A percentile compares a stretch with the other conserved stretches of the same genome.
phyloP scores from a whole-genome alignment of 176 grass and related monocot genomes.

The maize (Zea mays) region Zm-B73-REFERENCE-NAM-5.0 NC_050100.1:175419001-175419500 shows the following conservation, averaged over 20 bases:
- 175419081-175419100: constrained; percentile 66
- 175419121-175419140: constrained; percentile 86
- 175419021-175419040: constrained; percentile 55
- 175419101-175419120: constrained; percentile 71
- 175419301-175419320: constrained; percentile 70
- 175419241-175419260: constrained; percentile 81
- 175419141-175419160: constrained; percentile 54
- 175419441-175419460: constrained; percentile 59
- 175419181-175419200: constrained; percentile 62
- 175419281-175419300: constrained; percentile 91
- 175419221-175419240: constrained; percentile 79
- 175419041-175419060: constrained; percentile 57
- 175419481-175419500: constrained; percentile 54
- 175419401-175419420: no score
- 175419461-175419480: constrained; percentile 65
- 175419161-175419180: constrained; percentile 63
- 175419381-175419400: no score
- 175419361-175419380: no score
- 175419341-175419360: constrained; percentile 75
- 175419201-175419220: constrained; percentile 82
- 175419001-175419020: constrained; percentile 75
- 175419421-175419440: constrained; percentile 9
- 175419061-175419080: constrained; percentile 59
- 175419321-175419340: constrained; percentile 55
- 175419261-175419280: constrained; percentile 83